Evolutionary conservation across 1,139 yeast species (phyloP), one percentile per base, ranked within the genome.

Genomic region (Saccharomyces hybrid): DNA sequence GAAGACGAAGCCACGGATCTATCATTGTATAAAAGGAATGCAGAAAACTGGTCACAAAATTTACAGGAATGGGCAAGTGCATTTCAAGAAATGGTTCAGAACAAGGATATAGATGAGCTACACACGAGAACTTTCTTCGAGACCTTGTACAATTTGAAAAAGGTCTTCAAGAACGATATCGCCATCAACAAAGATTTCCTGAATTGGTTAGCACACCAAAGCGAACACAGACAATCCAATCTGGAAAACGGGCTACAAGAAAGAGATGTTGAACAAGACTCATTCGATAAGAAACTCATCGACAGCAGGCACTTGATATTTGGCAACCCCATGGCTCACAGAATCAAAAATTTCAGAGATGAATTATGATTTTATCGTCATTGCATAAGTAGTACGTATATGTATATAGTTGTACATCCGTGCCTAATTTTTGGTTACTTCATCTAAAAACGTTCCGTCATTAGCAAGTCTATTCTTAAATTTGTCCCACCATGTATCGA

Each of bases 401-500:
- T 16, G 2, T 5, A 11, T 34, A 9, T 47, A 16, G 2, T 16
- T 16, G 20, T 26, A n/a, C 27, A 26, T 41, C 5, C 29, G 23
- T 25, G 13, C 25, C 46, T 46, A 56, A 48, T 61, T 63, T 27
- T 58, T 58, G 5, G 72, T 67, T 4, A 69, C 65, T 50, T 73
- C 74, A 58, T 88, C 88, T 51, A 93, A 71, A 65, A 89, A 93
- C 54, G 80, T 81, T 1, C 97, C 97, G 67, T 95, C 95, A 59
- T 84, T 84, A 16, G 81, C 77, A 55, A 93, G 66, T 65, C 86
- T 84, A 11, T 80, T 72, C 68, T 81, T 86, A 72, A 93, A 95
- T 71, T 90, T 93, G 59, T 80, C 84, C 98, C 99, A 91, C 99
- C 99, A 93, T 42, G 82, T 85, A 68, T 93, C 96, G 65, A 93